Evolutionary conservation across 2,329 filamentous ascomycete genomes (phyloP).

Genomic region (Ophiocordyceps sinensis): DNA sequence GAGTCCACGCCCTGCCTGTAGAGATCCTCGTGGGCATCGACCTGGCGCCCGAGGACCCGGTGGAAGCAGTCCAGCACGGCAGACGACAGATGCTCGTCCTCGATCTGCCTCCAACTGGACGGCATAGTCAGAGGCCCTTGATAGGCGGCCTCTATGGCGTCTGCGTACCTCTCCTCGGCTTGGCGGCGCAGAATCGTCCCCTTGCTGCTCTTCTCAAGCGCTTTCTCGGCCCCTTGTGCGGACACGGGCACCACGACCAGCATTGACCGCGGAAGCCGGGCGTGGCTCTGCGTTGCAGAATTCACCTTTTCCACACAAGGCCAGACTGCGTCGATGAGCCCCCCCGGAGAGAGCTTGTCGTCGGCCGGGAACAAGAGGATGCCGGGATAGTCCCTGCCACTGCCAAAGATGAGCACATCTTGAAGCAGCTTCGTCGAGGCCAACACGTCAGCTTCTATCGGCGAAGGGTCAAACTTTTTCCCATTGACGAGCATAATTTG

Average conservation of each 20-base stretch:
- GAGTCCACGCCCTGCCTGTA: constrained; percentile 48
- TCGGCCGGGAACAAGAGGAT: constrained; percentile 33
- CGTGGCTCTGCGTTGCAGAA: constrained; percentile 30
- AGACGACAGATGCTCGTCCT: constrained; percentile 19
- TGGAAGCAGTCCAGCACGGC: constrained; percentile 18
- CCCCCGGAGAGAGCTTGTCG: constrained; percentile 1
- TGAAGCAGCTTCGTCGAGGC: constrained; percentile 23
- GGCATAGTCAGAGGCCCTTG: constrained; percentile 1
- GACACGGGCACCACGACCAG: constrained; percentile 27
- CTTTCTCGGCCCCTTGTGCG: constrained; percentile 5
- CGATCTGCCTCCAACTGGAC: constrained; percentile 1
- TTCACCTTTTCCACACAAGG: constrained; percentile 32
- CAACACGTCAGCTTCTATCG: constrained; percentile 40
- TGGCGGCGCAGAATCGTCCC: constrained; percentile 39
- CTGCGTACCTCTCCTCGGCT: constrained; percentile 33
- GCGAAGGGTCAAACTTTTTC: constrained; percentile 54
- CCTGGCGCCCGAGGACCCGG: constrained; percentile 12
- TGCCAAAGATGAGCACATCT: constrained; percentile 48
- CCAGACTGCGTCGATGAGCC: not conserved
- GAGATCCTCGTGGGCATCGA: constrained; percentile 30
- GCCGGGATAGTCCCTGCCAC: constrained; percentile 39
- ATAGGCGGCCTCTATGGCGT: constrained; percentile 32
- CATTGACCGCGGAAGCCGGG: constrained; percentile 34
- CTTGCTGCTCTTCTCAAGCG: constrained; percentile 47
- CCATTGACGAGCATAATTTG: constrained; percentile 49